These are phyloP conservation scores for Gastrodia elata DNA, from an alignment of 106 monocot genomes.

Conservation along the genomic window DNA sequence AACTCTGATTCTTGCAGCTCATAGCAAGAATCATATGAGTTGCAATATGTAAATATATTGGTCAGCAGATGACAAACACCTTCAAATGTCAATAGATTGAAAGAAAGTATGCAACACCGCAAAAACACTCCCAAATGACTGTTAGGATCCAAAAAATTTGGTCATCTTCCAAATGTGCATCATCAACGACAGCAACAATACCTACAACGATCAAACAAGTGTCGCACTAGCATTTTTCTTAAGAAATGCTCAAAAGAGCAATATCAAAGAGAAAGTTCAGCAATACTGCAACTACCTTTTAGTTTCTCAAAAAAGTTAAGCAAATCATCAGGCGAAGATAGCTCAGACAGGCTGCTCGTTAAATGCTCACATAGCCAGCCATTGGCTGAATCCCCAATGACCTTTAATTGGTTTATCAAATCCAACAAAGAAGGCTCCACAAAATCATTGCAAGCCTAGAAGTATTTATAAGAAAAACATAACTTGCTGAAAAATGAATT, in stretches of 20 bases:
- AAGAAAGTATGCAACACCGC: constrained; percentile 78
- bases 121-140: constrained; percentile 81
- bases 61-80: constrained; percentile 89
- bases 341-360: constrained; percentile 31
- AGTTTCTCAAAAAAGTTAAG: constrained; percentile 90
- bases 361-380: constrained; percentile 54
- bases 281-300: constrained; percentile 31
- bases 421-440: constrained; percentile 69
- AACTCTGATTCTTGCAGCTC: constrained; percentile 43
- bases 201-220: constrained; percentile 23
- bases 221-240: neutral
- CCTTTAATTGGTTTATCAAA: constrained; percentile 61
- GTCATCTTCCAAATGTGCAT: constrained; percentile 49
- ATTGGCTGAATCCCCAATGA: constrained; percentile 24
- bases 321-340: constrained; percentile 89
- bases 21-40: constrained; percentile 31
- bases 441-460: constrained; percentile 76
- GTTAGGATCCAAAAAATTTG: constrained; percentile 69
- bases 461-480: neutral
- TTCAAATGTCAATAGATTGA: constrained; percentile 80
- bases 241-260: neutral
- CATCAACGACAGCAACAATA: constrained; percentile 38
- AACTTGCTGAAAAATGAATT: neutral
- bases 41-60: constrained; percentile 66
- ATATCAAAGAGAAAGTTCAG: neutral